These are phyloP conservation scores for Solanum medicagineum DNA, from an alignment of 257 asterid species.

Conservation along the genomic window DNA sequence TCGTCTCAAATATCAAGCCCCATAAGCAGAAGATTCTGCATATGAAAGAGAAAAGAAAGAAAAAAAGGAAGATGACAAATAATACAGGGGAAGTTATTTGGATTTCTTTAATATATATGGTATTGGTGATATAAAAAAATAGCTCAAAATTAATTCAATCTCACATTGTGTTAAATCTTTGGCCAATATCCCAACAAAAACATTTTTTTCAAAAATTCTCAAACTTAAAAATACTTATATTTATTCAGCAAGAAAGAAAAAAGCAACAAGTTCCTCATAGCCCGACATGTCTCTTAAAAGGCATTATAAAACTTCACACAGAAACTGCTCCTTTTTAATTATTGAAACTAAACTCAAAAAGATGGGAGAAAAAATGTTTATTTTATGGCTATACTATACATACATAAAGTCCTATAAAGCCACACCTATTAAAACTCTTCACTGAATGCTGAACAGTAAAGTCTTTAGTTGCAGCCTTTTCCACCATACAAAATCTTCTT, in stretches of 20 bases:
- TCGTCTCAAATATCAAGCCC: too few relatives aligned
- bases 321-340: not conserved
- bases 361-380: not conserved
- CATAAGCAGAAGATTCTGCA: too few relatives aligned
- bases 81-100: too few relatives aligned
- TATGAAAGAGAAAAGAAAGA: too few relatives aligned
- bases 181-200: not conserved
- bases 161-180: not conserved
- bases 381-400: not conserved
- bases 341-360: constrained; percentile 14
- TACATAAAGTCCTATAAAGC: constrained; percentile 7
- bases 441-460: constrained; percentile 9
- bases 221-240: not conserved
- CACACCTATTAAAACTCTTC: constrained; percentile 3
- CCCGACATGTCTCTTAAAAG: constrained; percentile 47
- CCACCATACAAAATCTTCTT: constrained; percentile 42
- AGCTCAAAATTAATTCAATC: not conserved
- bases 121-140: too few relatives aligned
- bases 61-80: too few relatives aligned
- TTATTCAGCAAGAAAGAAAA: not conserved
- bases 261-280: constrained; percentile 13
- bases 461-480: constrained; percentile 46
- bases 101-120: too few relatives aligned
- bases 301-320: constrained; percentile 12
- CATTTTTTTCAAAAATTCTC: not conserved